Conservation (phyloP, 345 rosid genomes). For the Lagerstroemia speciosa region DNA sequence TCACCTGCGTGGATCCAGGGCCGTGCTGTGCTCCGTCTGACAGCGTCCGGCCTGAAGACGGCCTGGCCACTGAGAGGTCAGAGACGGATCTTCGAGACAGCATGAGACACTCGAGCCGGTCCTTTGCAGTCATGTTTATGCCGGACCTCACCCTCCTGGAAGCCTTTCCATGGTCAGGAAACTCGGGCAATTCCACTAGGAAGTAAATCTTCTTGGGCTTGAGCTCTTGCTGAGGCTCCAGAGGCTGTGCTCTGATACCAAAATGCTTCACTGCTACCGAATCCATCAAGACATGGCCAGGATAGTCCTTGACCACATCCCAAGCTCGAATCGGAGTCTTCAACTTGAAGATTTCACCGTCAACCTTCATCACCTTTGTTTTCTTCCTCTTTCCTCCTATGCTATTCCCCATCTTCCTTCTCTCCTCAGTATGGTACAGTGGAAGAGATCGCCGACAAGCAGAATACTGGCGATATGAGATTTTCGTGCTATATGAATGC, state of each 20-base stretch:
- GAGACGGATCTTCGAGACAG: slow-evolving; percentile 63
- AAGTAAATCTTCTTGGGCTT: slow-evolving; percentile 58
- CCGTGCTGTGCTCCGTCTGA: background rate
- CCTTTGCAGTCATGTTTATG: slow-evolving; percentile 70
- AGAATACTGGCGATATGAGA: background rate
- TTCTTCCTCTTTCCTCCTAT: slow-evolving; percentile 49
- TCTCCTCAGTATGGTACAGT: background rate
- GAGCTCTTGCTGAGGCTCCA: slow-evolving; percentile 50
- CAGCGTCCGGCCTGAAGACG: too few relatives aligned
- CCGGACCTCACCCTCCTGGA: slow-evolving; percentile 60
- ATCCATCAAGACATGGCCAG: slow-evolving; percentile 65
- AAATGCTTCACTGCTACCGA: slow-evolving; percentile 66
- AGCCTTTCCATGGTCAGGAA: slow-evolving; percentile 14
- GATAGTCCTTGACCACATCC: slow-evolving; percentile 52
- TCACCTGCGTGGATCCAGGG: slow-evolving; percentile 33
- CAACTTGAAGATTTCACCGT: slow-evolving; percentile 65
- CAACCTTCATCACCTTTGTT: slow-evolving; percentile 66
- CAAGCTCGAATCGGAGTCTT: slow-evolving; percentile 55
- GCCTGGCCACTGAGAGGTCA: slow-evolving; percentile 31
- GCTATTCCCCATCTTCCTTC: slow-evolving; percentile 51
- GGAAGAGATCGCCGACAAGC: background rate
- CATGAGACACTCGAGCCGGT: slow-evolving; percentile 70
- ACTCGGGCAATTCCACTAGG: slow-evolving; percentile 59
- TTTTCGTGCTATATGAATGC: background rate
- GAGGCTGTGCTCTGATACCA: slow-evolving; percentile 62